Evolutionary conservation across 495 filamentous ascomycete species (phyloP).

Genomic region (Podospora pseudocomata): DNA sequence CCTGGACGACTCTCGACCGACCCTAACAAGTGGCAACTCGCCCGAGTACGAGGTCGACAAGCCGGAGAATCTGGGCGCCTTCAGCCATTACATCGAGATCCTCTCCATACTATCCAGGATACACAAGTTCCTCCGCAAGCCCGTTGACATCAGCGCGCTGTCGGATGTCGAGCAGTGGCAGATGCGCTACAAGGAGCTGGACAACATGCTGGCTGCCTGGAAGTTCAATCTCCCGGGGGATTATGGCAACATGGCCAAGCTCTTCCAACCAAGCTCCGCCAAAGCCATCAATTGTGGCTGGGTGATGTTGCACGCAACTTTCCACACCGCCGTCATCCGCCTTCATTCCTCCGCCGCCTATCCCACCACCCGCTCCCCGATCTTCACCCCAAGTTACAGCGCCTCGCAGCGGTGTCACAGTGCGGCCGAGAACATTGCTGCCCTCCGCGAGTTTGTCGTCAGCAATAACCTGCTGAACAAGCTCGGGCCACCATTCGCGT

Average conservation of each 20-base stretch:
- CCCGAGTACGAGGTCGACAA: conserved; percentile 62
- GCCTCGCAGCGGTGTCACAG: conserved; percentile 75
- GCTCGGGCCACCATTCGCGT: conserved; percentile 83
- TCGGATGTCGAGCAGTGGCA: conserved; percentile 88
- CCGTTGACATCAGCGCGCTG: conserved; percentile 79
- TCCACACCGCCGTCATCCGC: conserved; percentile 72
- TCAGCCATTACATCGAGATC: conserved; percentile 83
- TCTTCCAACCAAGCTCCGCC: conserved; percentile 61
- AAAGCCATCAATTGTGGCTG: conserved; percentile 73
- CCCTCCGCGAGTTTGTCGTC: conserved; percentile 69
- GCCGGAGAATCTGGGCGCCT: conserved; percentile 77
- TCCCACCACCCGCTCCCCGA: conserved; percentile 76
- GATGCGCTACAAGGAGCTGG: conserved; percentile 75
- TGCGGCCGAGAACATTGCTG: conserved; percentile 79
- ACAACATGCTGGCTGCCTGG: conserved; percentile 73
- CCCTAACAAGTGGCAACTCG: conserved; percentile 19
- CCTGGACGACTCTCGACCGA: conserved; percentile 41
- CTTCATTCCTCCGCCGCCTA: conserved; percentile 92
- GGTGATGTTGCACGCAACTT: conserved; percentile 86
- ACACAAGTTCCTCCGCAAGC: conserved; percentile 78
- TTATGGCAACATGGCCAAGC: conserved; percentile 72
- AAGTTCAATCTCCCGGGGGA: conserved; percentile 77
- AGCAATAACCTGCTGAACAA: conserved; percentile 69
- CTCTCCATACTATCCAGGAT: conserved; percentile 81
- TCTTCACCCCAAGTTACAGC: conserved; percentile 80